Base-by-base conservation (phyloP, 1,284 basidiomycete species). In the Ganoderma boninense region DNA sequence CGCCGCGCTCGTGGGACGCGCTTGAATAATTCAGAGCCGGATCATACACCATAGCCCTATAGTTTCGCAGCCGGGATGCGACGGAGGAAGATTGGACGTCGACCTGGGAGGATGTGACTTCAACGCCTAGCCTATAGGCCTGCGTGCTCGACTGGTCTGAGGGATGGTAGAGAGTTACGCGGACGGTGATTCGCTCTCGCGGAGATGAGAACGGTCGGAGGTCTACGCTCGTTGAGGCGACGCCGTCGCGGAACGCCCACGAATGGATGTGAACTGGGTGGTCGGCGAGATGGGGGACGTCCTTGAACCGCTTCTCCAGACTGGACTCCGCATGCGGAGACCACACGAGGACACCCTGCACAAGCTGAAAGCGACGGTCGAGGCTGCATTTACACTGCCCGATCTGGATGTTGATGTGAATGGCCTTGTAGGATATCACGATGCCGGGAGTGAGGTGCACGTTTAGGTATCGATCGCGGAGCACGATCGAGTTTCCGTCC, bases 181-280 rank as follows among this genome's bases (percentile, higher is more conserved):
- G 23, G 5, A 54, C 23, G 23, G 52, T 54, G 52, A 54, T 54
- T 29, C 23, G 52, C 52, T 54, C 26, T 4, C 23, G n/a, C 11
- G 52, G 23, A 11, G 52, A 13, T 5, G 23, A 29, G 52, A 4
- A 13, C 4, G 52, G 52, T 26, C 14, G 11, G 4, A 54, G 52
- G 6, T 54, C 23, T 4, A 54, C 52, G 11, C 16, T 54, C 52
- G 52, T 69, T 4, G 68, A 63, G 13, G 68, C 68, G 7, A 67
- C 23, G 11, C 68, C 68, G 38, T 64, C 43, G 14, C 61, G 54
- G 40, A 66, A 69, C 6, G 64, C 57, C 71, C 71, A 72, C 6
- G 71, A 72, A 29, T 60, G 54, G 29, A 72, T 26, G 40, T 72
- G 68, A 20, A 46, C 56, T 16, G 66, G 65, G n/a, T 72, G 54